Evolutionary conservation across 2,329 filamentous ascomycete species (phyloP).

Genomic region (Simplicillium aogashimaense): DNA sequence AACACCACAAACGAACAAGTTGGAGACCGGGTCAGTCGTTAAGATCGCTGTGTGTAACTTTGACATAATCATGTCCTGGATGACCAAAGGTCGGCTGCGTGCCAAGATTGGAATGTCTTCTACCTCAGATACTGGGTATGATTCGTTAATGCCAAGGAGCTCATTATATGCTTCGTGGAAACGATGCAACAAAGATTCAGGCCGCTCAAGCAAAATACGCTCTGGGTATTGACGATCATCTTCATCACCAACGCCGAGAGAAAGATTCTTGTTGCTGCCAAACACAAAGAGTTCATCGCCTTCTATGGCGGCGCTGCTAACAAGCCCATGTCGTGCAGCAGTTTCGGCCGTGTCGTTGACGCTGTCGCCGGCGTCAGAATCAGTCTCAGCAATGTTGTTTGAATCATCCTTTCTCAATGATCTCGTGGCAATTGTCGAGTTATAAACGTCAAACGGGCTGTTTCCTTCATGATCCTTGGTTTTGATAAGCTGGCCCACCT

Average conservation of each 20-base stretch:
- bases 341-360: conserved; percentile 13
- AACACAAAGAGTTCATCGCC: conserved; percentile 90
- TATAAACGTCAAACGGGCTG: conserved; percentile 88
- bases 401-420: conserved; percentile 37
- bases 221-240: conserved; percentile 93
- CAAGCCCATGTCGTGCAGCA: neutral
- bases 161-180: conserved; percentile 63
- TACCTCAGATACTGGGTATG: conserved; percentile 17
- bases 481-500: conserved; percentile 72
- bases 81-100: conserved; percentile 59
- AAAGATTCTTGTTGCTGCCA: conserved; percentile 92
- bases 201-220: conserved; percentile 64
- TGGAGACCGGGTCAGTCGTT: conserved; percentile 78
- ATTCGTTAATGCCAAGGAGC: conserved; percentile 24
- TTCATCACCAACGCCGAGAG: conserved; percentile 86
- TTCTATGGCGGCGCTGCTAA: conserved; percentile 8
- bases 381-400: conserved; percentile 26
- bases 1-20: conserved; percentile 87
- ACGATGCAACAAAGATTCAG: conserved; percentile 63
- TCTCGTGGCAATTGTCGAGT: conserved; percentile 74
- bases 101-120: conserved; percentile 63
- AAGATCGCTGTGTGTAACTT: conserved; percentile 87
- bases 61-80: conserved; percentile 77
- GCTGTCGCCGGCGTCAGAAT: conserved; percentile 46
- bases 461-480: conserved; percentile 93